These are phyloP conservation scores for Endocarpon pusillum DNA, from an alignment of 495 filamentous ascomycete species.

Conservation along the genomic window DNA sequence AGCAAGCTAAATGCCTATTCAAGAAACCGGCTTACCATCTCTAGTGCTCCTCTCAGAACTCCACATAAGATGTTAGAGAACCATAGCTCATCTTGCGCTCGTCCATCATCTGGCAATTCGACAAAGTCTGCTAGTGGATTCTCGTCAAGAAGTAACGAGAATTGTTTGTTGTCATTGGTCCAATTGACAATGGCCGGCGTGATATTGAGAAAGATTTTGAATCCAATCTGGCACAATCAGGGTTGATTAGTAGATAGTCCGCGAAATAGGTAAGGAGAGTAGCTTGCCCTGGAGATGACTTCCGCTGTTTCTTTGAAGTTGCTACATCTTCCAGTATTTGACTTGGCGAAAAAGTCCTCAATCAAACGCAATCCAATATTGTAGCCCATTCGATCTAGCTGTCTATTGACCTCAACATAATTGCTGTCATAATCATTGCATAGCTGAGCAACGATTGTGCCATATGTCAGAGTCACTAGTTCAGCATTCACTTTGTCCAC, in stretches of 20 bases:
- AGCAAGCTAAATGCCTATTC: slow-evolving; percentile 4
- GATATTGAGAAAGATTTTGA: slow-evolving; percentile 97
- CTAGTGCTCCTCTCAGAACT: slow-evolving; percentile 72
- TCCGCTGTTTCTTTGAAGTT: slow-evolving; percentile 94
- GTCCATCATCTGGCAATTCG: slow-evolving; percentile 87
- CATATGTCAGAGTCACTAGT: slow-evolving; percentile 91
- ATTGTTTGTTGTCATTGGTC: slow-evolving; percentile 89
- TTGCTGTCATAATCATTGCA: slow-evolving; percentile 90
- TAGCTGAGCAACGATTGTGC: slow-evolving; percentile 89
- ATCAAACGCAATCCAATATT: slow-evolving; percentile 93
- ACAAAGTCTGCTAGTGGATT: slow-evolving; percentile 96
- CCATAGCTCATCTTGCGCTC: slow-evolving; percentile 94
- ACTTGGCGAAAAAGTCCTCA: slow-evolving; percentile 94
- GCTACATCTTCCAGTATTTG: slow-evolving; percentile 69
- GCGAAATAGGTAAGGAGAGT: neutral
- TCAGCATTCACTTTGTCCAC: slow-evolving; percentile 75
- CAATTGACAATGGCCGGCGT: slow-evolving; percentile 92
- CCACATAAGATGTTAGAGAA: slow-evolving; percentile 96
- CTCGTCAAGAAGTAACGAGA: slow-evolving; percentile 90
- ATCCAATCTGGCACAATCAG: slow-evolving; percentile 62
- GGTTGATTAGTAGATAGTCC: neutral
- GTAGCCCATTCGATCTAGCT: slow-evolving; percentile 97
- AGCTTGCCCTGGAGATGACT: slow-evolving; percentile 75
- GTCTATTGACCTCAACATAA: slow-evolving; percentile 86
- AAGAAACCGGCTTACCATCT: slow-evolving; percentile 60